Conservation (phyloP, 2,329 filamentous ascomycete genomes). For the Colletotrichum tofieldiae region DNA sequence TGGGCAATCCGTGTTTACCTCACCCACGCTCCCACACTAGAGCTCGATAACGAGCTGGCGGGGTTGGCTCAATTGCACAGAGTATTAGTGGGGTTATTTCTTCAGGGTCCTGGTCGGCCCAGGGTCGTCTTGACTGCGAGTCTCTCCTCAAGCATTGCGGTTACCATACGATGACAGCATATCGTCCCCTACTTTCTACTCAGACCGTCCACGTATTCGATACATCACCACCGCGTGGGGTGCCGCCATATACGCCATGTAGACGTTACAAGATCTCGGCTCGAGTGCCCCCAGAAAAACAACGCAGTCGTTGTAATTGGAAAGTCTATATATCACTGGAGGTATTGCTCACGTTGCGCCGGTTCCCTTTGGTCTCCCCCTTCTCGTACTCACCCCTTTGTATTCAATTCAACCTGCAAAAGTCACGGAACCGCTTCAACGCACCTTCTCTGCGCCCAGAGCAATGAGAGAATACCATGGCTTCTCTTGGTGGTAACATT, state of each 20-base stretch:
- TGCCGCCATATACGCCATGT: slow-evolving; percentile 5
- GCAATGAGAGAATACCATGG: slow-evolving; percentile 81
- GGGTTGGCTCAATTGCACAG: slow-evolving; percentile 34
- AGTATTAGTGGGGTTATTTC: slow-evolving; percentile 25
- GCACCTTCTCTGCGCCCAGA: slow-evolving; percentile 50
- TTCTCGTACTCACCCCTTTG: slow-evolving; percentile 23
- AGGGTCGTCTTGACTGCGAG: slow-evolving; percentile 15
- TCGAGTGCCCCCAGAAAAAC: slow-evolving; percentile 18
- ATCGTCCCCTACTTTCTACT: neutral
- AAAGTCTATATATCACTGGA: slow-evolving; percentile 34
- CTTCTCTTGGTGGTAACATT: slow-evolving; percentile 76
- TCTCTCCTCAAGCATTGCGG: slow-evolving; percentile 21
- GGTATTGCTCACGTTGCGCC: neutral
- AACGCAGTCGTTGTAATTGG: neutral
- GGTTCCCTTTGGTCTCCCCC: slow-evolving; percentile 38
- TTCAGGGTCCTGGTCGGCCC: slow-evolving; percentile 34
- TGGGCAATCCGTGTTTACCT: slow-evolving; percentile 32
- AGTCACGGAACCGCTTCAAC: slow-evolving; percentile 39
- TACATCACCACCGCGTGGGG: slow-evolving; percentile 9
- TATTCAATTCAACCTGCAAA: slow-evolving; percentile 23
- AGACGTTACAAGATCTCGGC: slow-evolving; percentile 21
- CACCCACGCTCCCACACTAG: slow-evolving; percentile 22
- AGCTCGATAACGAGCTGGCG: slow-evolving; percentile 34
- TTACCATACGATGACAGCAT: slow-evolving; percentile 25
- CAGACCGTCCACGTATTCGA: slow-evolving; percentile 12